These are phyloP conservation scores for Clarireedia hainanense DNA, from an alignment of 2,329 filamentous ascomycete genomes.

Conservation along the genomic window DNA sequence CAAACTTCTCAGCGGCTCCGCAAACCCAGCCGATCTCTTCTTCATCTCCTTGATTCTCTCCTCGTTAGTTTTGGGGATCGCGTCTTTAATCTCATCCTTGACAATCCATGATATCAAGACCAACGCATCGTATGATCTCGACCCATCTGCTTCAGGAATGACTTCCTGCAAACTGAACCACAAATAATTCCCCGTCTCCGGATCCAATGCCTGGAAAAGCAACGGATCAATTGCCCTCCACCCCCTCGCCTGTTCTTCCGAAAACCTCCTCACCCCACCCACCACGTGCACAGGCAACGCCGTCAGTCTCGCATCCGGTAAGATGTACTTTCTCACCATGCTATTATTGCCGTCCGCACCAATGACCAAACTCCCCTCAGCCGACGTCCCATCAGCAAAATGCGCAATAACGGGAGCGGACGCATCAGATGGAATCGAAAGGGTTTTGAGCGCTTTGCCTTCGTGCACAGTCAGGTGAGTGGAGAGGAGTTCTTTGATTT, in stretches of 20 bases:
- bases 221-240: slow-evolving; percentile 43
- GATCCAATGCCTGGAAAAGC: slow-evolving; percentile 47
- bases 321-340: slow-evolving; percentile 16
- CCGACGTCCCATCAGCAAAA: slow-evolving; percentile 30
- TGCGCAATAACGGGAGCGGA: slow-evolving; percentile 17
- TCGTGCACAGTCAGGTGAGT: slow-evolving; percentile 35
- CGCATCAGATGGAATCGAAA: slow-evolving; percentile 15
- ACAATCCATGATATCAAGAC: slow-evolving; percentile 41
- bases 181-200: slow-evolving; percentile 40
- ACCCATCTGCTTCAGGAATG: slow-evolving; percentile 30
- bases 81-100: slow-evolving; percentile 25
- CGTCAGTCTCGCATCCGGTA: slow-evolving; percentile 23
- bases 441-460: slow-evolving; percentile 39
- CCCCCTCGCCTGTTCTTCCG: slow-evolving; percentile 31
- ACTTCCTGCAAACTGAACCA: slow-evolving; percentile 40
- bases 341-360: slow-evolving; percentile 35
- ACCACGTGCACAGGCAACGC: slow-evolving; percentile 33
- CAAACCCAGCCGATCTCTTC: slow-evolving; percentile 31
- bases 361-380: slow-evolving; percentile 30
- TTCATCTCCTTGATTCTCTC: slow-evolving; percentile 33
- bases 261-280: slow-evolving; percentile 33
- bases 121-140: slow-evolving; percentile 35
- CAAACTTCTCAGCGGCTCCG: slow-evolving; percentile 36
- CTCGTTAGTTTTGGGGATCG: slow-evolving; percentile 29
- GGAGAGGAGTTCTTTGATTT: slow-evolving; percentile 11